Base-by-base conservation (phyloP, 2,329 filamentous ascomycete genomes). In the Microsporum audouinii region DNA sequence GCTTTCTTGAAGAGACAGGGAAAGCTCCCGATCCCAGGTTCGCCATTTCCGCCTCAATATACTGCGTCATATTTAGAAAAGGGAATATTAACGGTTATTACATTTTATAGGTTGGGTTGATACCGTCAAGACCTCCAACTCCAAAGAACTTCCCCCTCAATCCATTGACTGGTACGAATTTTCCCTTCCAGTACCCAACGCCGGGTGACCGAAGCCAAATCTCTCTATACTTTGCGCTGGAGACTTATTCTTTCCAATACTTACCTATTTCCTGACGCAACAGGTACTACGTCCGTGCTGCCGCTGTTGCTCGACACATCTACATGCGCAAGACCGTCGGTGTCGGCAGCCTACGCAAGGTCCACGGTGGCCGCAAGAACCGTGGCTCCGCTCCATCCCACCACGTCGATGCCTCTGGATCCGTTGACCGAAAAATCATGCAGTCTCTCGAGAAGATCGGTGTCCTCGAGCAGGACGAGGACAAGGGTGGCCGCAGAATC, bases 251-350 rank as follows among this genome's bases (percentile, higher is more conserved):
- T 34, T 31, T 3, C 8, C 2, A 33, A 29, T 17, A 23, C 45
- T 61, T 59, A 57, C 43, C 62, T 60, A 23, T 27, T 45, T 60
- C n/a, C 49, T 23, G 17, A 33, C 29, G 12, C 27, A 23, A 57
- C 12, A 82, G 80, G 80, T 87, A 84, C 82, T 88, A 88, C 81
- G 77, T 86, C 77, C 91, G 94, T 76, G 91, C 92, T 73, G 94
- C 94, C 72, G 86, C 92, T 69, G 88, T 99, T 76, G 94, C 94
- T 75, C 91, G 91, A 76, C 92, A 97, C 84, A 87, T 99, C 84
- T 99, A 99, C 85, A 84, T 99, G 79, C 89, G 94, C 83, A 99
- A 99, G 86, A 96, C 91, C 67, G 91, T 99, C 76, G 94, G 94
- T 84, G 90, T 99, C 71, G 94, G 94, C 80, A 91, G 94, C 76